A percentile compares a stretch with the other conserved stretches of the same genome.
Conservation (phyloP, 2,329 filamentous ascomycete species). For the Curvularia verruculosa region DNA sequence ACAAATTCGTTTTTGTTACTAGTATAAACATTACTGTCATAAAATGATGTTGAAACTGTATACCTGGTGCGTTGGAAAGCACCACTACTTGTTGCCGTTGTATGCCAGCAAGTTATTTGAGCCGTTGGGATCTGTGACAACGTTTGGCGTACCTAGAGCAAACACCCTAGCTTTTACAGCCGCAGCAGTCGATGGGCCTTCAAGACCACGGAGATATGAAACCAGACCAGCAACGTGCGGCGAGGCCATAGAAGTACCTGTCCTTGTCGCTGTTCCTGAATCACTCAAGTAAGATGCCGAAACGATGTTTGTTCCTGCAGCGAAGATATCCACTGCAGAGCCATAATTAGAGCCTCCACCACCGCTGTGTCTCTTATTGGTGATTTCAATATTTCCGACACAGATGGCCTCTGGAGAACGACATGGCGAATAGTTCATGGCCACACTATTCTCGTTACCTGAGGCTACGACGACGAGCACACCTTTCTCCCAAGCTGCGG, state of each 20-base stretch:
- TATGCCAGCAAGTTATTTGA: constrained; percentile 37
- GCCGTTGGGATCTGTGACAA: constrained; percentile 31
- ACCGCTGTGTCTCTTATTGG: constrained; percentile 27
- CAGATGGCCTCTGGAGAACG: constrained; percentile 45
- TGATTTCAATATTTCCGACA: constrained; percentile 43
- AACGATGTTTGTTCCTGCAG: constrained; percentile 47
- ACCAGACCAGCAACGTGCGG: constrained; percentile 72
- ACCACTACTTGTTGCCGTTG: constrained; percentile 30
- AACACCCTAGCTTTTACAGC: constrained; percentile 33
- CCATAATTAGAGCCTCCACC: constrained; percentile 45
- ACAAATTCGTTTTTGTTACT: too few species aligned
- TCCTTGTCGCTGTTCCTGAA: constrained; percentile 52
- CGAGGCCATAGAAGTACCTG: constrained; percentile 69
- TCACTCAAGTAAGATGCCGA: constrained; percentile 57
- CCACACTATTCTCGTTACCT: constrained; percentile 43
- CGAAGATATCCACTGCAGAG: constrained; percentile 48
- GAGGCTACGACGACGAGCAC: constrained; percentile 46
- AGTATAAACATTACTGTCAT: too few species aligned
- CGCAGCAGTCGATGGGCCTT: constrained; percentile 38
- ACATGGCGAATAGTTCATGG: constrained; percentile 37
- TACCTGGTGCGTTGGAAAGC: background rate
- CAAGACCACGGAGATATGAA: constrained; percentile 67
- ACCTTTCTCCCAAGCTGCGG: constrained; percentile 38
- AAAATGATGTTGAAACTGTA: too few species aligned
- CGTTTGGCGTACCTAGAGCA: constrained; percentile 27